Evolutionary conservation across 108 stramenopile species (phyloP).

Genomic region (Cylindrotheca closterium): DNA sequence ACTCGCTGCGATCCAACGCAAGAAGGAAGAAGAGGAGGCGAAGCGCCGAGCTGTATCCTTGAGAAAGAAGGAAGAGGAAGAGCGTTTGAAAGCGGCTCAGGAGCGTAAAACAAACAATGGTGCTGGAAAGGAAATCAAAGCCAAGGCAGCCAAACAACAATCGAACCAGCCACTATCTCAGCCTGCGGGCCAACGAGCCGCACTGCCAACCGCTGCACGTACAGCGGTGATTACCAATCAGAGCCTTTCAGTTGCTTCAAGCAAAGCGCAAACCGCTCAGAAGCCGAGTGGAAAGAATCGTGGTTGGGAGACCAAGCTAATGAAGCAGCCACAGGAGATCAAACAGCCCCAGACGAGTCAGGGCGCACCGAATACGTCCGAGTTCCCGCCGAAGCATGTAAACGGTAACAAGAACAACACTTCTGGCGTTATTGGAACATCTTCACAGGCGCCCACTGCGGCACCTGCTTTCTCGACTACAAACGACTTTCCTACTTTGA

Average conservation of each 20-base stretch:
- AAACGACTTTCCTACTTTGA: background rate
- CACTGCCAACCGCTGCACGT: background rate
- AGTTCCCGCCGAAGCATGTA: background rate
- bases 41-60: slow-evolving; percentile 22
- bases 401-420: no score
- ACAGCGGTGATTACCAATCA: background rate
- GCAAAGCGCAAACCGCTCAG: background rate
- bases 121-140: background rate
- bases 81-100: slow-evolving; percentile 23
- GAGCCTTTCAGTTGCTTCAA: background rate
- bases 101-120: background rate
- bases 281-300: slow-evolving; percentile 42
- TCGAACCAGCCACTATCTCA: background rate
- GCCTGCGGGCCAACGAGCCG: background rate
- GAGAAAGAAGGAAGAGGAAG: slow-evolving; percentile 32
- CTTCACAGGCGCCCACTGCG: background rate
- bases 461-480: background rate
- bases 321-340: background rate
- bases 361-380: background rate
- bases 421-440: no score
- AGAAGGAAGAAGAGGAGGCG: slow-evolving; percentile 46
- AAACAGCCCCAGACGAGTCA: background rate
- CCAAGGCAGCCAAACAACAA: background rate
- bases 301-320: slow-evolving; percentile 64
- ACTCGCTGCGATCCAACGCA: slow-evolving; percentile 12